phyloP scores from a whole-genome alignment of 202 grass and related monocot species.

The Cymbopogon flexuosus region DNA sequence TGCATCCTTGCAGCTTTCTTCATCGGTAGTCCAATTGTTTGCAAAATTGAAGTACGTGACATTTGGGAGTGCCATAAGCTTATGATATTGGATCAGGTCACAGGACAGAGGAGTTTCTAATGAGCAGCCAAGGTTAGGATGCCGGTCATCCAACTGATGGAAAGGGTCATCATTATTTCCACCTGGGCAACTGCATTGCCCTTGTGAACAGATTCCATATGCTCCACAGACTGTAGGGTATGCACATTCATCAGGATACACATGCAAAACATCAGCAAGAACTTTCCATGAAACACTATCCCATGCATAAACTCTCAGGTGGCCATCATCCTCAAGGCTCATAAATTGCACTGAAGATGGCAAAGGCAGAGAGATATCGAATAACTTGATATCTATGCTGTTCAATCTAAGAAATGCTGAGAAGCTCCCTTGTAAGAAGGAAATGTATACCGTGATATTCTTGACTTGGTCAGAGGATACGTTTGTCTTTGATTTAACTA shows the following conservation, averaged over 20 bases:
- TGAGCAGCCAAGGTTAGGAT: conserved; percentile 48
- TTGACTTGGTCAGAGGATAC: conserved; percentile 27
- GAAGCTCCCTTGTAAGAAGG: conserved; percentile 59
- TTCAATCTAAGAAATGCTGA: conserved; percentile 38
- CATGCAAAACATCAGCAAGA: conserved; percentile 51
- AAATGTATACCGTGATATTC: conserved; percentile 42
- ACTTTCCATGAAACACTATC: conserved; percentile 21
- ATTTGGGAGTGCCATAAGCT: conserved; percentile 44
- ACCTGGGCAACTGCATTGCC: conserved; percentile 64
- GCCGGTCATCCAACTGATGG: conserved; percentile 34
- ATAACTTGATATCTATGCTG: conserved; percentile 31
- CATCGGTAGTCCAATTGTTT: conserved; percentile 39
- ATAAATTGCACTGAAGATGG: conserved; percentile 59
- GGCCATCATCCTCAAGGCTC: conserved; percentile 66
- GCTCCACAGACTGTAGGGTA: conserved; percentile 69
- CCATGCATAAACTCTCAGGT: conserved; percentile 64
- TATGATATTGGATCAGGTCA: conserved; percentile 52
- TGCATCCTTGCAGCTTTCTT: conserved; percentile 64
- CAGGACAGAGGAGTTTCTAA: conserved; percentile 54
- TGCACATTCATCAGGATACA: conserved; percentile 43
- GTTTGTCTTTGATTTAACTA: conserved; percentile 30
- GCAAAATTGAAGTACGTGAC: conserved; percentile 63
- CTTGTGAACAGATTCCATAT: conserved; percentile 67
- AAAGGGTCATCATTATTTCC: conserved; percentile 35
- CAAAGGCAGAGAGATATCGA: conserved; percentile 34